phyloP scores from a whole-genome alignment of 2,329 filamentous ascomycete genomes.

The Epichloe coenophiala region DNA sequence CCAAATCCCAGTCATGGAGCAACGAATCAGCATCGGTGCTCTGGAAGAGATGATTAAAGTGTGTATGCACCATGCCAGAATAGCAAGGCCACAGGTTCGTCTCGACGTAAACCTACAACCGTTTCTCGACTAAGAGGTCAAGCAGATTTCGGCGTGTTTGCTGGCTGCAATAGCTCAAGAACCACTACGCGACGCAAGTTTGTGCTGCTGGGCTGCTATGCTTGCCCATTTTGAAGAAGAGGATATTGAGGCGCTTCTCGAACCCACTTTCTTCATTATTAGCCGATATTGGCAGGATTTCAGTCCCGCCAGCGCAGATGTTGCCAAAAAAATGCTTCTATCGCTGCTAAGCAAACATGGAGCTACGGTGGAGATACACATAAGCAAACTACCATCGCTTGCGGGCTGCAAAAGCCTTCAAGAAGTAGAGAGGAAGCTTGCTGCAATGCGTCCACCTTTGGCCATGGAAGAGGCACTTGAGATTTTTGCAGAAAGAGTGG shows the following conservation, averaged over 20 bases:
- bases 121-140: not conserved
- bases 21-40: slow-evolving; percentile 63
- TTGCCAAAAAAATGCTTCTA: slow-evolving; percentile 50
- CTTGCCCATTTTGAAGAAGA: slow-evolving; percentile 61
- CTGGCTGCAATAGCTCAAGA: slow-evolving; percentile 67
- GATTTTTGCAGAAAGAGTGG: slow-evolving; percentile 54
- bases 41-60: slow-evolving; percentile 80
- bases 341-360: slow-evolving; percentile 52
- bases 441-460: slow-evolving; percentile 41
- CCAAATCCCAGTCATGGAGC: slow-evolving; percentile 49
- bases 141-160: slow-evolving; percentile 77
- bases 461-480: slow-evolving; percentile 4
- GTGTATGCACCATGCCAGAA: slow-evolving; percentile 57
- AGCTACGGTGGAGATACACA: slow-evolving; percentile 47
- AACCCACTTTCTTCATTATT: slow-evolving; percentile 82
- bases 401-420: slow-evolving; percentile 54
- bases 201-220: slow-evolving; percentile 74
- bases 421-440: slow-evolving; percentile 53
- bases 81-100: slow-evolving; percentile 71
- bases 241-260: slow-evolving; percentile 66
- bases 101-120: not conserved
- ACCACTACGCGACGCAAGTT: slow-evolving; percentile 63
- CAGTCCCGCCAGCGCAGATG: slow-evolving; percentile 42
- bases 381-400: slow-evolving; percentile 68
- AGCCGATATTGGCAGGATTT: slow-evolving; percentile 66